phyloP scores from a whole-genome alignment of 192 early-diverging fungal genomes.

The Coemansia sp. region DNA sequence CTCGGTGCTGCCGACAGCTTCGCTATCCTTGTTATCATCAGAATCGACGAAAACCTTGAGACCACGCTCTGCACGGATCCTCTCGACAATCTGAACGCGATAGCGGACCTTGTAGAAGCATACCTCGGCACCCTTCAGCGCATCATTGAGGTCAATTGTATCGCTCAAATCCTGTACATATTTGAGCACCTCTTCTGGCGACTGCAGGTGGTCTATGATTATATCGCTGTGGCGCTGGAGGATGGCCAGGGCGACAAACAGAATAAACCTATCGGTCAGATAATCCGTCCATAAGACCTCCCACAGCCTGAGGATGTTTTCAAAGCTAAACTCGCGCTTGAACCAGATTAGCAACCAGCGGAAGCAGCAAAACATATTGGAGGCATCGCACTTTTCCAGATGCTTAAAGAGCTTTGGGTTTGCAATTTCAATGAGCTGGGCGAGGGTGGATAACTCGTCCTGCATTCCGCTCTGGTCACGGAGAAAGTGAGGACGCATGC shows the following conservation, averaged over 20 bases:
- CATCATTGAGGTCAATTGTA: conserved; percentile 71
- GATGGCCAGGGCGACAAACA: conserved; percentile 96
- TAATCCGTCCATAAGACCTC: conserved; percentile 80
- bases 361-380: conserved; percentile 97
- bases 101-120: conserved; percentile 56
- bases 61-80: conserved; percentile 15
- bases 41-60: conserved; percentile 13
- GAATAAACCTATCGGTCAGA: conserved; percentile 73
- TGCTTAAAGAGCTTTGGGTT: conserved; percentile 83
- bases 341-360: conserved; percentile 97
- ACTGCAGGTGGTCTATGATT: conserved; percentile 71
- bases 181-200: conserved; percentile 94
- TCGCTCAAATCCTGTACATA: conserved; percentile 84
- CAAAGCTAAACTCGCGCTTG: conserved; percentile 94
- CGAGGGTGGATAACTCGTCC: conserved; percentile 74
- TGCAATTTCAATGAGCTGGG: conserved; percentile 80
- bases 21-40: not conserved
- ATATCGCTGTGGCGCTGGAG: conserved; percentile 80
- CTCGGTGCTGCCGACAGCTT: not conserved
- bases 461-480: conserved; percentile 95
- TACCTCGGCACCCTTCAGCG: conserved; percentile 73
- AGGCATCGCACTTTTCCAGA: conserved; percentile 70
- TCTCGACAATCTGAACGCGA: conserved; percentile 32
- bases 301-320: conserved; percentile 81
- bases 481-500: conserved; percentile 87